These are phyloP conservation scores for Brettanomyces custersianus DNA, from an alignment of 805 yeast species.

Conservation along the genomic window DNA sequence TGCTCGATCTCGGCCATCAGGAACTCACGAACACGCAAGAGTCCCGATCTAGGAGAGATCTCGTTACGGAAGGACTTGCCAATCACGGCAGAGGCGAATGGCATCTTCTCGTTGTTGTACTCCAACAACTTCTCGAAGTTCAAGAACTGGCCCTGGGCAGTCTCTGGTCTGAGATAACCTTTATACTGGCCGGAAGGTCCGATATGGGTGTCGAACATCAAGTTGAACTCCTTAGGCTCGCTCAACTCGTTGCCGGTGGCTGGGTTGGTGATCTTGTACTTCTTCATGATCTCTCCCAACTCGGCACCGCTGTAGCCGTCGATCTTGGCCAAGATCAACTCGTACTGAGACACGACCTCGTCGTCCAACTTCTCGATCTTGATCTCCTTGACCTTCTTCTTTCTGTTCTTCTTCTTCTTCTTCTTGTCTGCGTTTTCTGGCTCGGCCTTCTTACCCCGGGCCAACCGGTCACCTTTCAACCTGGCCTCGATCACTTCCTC, in stretches of 20 bases:
- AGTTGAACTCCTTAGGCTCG: constrained; percentile 89
- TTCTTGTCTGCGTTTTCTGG: constrained; percentile 60
- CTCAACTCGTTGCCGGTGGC: constrained; percentile 79
- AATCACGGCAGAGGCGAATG: constrained; percentile 98
- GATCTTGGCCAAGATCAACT: constrained; percentile 79
- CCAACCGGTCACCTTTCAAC: constrained; percentile 93
- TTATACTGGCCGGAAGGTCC: constrained; percentile 97
- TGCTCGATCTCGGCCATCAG: constrained; percentile 99
- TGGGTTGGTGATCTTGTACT: constrained; percentile 84
- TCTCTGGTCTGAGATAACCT: constrained; percentile 96
- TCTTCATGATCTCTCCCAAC: constrained; percentile 79
- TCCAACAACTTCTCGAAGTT: constrained; percentile 91
- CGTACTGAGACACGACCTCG: constrained; percentile 68
- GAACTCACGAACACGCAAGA: constrained; percentile 96
- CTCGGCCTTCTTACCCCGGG: constrained; percentile 73
- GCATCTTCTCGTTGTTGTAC: constrained; percentile 93
- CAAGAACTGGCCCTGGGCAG: constrained; percentile 98
- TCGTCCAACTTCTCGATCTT: constrained; percentile 84
- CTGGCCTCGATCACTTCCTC: constrained; percentile 97
- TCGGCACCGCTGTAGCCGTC: constrained; percentile 93
- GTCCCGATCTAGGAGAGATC: constrained; percentile 96
- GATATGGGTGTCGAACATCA: constrained; percentile 98
- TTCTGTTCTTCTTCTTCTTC: constrained; percentile 83
- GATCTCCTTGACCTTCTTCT: constrained; percentile 94
- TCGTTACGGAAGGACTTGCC: constrained; percentile 99